Evolutionary conservation across 345 rosid genomes (phyloP).

Genomic region (Salix suchowensis): DNA sequence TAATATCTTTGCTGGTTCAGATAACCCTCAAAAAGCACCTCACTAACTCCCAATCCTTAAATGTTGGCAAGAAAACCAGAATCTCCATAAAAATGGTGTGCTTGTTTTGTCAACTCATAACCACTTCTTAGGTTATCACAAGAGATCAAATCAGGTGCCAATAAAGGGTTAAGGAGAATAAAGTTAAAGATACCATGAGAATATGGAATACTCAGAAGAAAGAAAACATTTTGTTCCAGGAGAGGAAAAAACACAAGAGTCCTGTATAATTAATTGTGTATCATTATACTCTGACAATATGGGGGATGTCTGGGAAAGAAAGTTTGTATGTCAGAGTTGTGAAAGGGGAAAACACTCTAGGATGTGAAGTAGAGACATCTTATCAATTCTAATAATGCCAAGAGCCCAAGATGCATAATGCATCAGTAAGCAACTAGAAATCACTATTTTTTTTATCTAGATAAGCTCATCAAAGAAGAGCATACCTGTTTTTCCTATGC

Average conservation of each 20-base stretch:
- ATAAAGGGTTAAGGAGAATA: background rate
- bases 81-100: background rate
- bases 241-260: background rate
- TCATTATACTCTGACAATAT: background rate
- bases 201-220: background rate
- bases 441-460: background rate
- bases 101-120: background rate
- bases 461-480: constrained; percentile 9
- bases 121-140: background rate
- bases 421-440: constrained; percentile 11
- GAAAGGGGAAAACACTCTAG: background rate
- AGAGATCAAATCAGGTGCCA: background rate
- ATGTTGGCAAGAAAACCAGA: background rate
- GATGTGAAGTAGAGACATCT: constrained; percentile 1
- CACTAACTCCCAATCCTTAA: background rate
- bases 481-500: constrained; percentile 95
- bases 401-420: background rate
- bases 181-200: background rate
- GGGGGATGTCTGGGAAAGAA: background rate
- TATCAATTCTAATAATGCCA: background rate
- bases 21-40: background rate
- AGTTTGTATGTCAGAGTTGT: background rate
- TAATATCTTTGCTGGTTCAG: background rate
- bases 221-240: background rate
- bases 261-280: background rate